Evolutionary conservation across 192 early-diverging fungal genomes (phyloP).

Genomic region (Bifiguratus adelaidae): DNA sequence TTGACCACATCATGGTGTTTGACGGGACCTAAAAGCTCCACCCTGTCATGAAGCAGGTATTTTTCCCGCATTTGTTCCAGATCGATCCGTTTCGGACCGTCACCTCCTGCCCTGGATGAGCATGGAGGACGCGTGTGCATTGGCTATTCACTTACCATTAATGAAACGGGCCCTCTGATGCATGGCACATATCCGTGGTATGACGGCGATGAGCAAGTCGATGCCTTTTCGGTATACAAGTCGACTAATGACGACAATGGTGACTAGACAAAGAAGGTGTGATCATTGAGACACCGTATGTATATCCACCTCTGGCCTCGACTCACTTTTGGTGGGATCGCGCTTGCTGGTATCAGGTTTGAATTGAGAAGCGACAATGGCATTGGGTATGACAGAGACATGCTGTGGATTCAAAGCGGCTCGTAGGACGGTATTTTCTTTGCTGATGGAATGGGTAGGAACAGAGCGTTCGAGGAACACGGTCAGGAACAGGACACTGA

Average conservation of each 20-base stretch:
- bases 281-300: neutral
- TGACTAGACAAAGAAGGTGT: conserved; percentile 39
- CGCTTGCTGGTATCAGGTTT: conserved; percentile 64
- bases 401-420: conserved; percentile 80
- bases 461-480: neutral
- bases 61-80: conserved; percentile 96
- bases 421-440: conserved; percentile 96
- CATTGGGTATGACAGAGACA: conserved; percentile 96
- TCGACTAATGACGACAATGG: conserved; percentile 87
- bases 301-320: neutral
- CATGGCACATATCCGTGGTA: conserved; percentile 82
- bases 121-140: no score
- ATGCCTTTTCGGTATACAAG: conserved; percentile 93
- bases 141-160: conserved; percentile 49
- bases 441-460: conserved; percentile 38
- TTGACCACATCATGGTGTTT: conserved; percentile 73
- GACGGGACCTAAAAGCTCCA: conserved; percentile 78
- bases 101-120: conserved; percentile 52
- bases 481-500: neutral
- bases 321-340: conserved; percentile 66
- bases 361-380: conserved; percentile 90
- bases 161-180: conserved; percentile 80
- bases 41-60: conserved; percentile 84
- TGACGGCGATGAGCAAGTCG: conserved; percentile 81
- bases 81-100: conserved; percentile 93